Conservation (phyloP, 2,329 filamentous ascomycete genomes). For the Sporothrix mexicana region DNA sequence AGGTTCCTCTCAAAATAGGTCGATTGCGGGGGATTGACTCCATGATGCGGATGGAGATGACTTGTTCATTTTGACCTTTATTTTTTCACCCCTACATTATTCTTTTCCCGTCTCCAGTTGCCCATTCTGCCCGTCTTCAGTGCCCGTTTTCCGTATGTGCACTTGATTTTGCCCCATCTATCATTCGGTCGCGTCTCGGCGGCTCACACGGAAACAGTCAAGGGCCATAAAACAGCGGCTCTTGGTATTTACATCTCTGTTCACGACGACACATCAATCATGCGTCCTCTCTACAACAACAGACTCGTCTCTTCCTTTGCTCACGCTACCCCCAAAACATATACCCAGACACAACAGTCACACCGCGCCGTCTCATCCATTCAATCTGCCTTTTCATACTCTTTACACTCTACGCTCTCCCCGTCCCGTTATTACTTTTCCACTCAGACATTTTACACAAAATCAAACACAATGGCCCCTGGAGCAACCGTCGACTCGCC, state of each 20-base stretch:
- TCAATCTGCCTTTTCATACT: neutral
- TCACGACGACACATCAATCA: neutral
- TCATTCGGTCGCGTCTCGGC: constrained; percentile 1
- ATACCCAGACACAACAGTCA: neutral
- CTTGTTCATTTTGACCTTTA: neutral
- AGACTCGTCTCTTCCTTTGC: neutral
- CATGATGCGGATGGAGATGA: neutral
- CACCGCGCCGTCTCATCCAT: neutral
- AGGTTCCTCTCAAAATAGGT: neutral
- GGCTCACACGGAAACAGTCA: neutral
- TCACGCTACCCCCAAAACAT: neutral
- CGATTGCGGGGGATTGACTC: constrained; percentile 6
- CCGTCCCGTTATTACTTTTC: neutral
- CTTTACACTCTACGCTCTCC: neutral
- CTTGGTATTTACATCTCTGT: constrained; percentile 2
- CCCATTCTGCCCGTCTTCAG: too few relatives aligned
- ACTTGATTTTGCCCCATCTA: too few relatives aligned
- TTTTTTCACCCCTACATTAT: neutral
- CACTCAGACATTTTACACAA: neutral
- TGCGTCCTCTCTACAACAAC: neutral
- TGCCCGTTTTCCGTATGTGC: too few relatives aligned
- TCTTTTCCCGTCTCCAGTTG: neutral
- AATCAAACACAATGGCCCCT: constrained; percentile 9
- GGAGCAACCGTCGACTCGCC: neutral
- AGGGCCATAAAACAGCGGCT: constrained; percentile 9